Conservation (phyloP, 2,329 filamentous ascomycete genomes). For the Alternaria rosae region DNA sequence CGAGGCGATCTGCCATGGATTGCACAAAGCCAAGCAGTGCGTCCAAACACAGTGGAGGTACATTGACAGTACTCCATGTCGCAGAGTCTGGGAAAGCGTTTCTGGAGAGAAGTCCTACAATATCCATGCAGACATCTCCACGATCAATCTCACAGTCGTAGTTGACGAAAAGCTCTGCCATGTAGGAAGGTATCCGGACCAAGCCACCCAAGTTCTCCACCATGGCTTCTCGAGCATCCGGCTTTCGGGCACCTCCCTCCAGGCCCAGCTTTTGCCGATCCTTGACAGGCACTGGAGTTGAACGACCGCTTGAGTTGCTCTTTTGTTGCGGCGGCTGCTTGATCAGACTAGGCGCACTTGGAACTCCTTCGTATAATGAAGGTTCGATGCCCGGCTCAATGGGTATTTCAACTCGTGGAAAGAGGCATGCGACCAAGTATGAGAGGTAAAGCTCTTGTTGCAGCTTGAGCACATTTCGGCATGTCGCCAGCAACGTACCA, state of each 20-base stretch:
- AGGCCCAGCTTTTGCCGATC: constrained; percentile 92
- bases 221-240: constrained; percentile 97
- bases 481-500: constrained; percentile 88
- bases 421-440: constrained; percentile 91
- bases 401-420: constrained; percentile 93
- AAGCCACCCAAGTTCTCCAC: constrained; percentile 94
- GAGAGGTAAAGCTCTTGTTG: constrained; percentile 97
- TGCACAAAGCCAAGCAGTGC: constrained; percentile 90
- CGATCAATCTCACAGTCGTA: constrained; percentile 96
- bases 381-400: constrained; percentile 90
- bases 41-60: constrained; percentile 92
- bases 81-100: constrained; percentile 97
- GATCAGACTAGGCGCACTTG: constrained; percentile 85
- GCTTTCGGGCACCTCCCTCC: constrained; percentile 89
- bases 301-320: constrained; percentile 71
- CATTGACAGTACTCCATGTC: constrained; percentile 98
- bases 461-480: constrained; percentile 86
- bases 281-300: constrained; percentile 89
- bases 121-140: constrained; percentile 91
- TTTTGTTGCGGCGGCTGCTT: constrained; percentile 77
- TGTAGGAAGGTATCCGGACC: constrained; percentile 90
- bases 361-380: constrained; percentile 89
- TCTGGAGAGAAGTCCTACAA: constrained; percentile 88
- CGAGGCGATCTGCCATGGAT: constrained; percentile 85
- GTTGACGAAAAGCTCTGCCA: constrained; percentile 95